Evolutionary conservation across 805 yeast genomes (phyloP).

Genomic region (Hanseniaspora hatyaiensis): DNA sequence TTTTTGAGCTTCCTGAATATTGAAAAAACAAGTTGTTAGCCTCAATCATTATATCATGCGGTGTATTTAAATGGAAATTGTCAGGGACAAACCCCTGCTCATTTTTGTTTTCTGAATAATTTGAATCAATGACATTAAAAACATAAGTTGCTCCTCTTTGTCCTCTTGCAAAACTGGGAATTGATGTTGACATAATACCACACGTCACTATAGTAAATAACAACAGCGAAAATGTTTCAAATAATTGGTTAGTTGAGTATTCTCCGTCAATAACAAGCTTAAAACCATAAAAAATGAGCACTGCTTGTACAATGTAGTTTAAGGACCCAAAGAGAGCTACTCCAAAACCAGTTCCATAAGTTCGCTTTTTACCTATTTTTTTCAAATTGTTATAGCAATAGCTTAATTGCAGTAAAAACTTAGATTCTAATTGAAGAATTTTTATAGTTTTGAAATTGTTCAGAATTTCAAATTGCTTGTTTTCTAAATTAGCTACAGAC

Average conservation of each 20-base stretch:
- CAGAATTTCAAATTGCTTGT: slow-evolving; percentile 40
- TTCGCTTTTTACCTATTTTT: slow-evolving; percentile 38
- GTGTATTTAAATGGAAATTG: background rate
- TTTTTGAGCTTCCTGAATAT: slow-evolving; percentile 32
- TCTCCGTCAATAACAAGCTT: slow-evolving; percentile 47
- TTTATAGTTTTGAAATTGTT: slow-evolving; percentile 53
- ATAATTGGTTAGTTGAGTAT: slow-evolving; percentile 45
- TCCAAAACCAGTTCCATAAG: slow-evolving; percentile 56
- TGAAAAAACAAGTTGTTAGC: slow-evolving; percentile 40
- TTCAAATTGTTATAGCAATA: slow-evolving; percentile 23
- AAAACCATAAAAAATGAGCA: slow-evolving; percentile 72
- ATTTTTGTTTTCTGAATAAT: slow-evolving; percentile 2
- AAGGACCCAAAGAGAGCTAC: slow-evolving; percentile 46
- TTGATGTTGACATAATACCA: slow-evolving; percentile 43
- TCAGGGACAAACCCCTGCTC: slow-evolving; percentile 1
- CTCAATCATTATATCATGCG: slow-evolving; percentile 24
- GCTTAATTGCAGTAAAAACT: slow-evolving; percentile 31
- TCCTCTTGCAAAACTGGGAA: slow-evolving; percentile 77
- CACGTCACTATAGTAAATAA: slow-evolving; percentile 63
- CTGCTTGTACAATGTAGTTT: slow-evolving; percentile 51
- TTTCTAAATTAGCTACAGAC: slow-evolving; percentile 44
- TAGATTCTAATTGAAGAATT: slow-evolving; percentile 39
- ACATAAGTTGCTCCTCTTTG: slow-evolving; percentile 56
- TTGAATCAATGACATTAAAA: slow-evolving; percentile 21
- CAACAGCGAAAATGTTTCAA: slow-evolving; percentile 61